These are phyloP conservation scores for Aphanocladium album DNA, from an alignment of 2,329 filamentous ascomycete species.

Conservation along the genomic window DNA sequence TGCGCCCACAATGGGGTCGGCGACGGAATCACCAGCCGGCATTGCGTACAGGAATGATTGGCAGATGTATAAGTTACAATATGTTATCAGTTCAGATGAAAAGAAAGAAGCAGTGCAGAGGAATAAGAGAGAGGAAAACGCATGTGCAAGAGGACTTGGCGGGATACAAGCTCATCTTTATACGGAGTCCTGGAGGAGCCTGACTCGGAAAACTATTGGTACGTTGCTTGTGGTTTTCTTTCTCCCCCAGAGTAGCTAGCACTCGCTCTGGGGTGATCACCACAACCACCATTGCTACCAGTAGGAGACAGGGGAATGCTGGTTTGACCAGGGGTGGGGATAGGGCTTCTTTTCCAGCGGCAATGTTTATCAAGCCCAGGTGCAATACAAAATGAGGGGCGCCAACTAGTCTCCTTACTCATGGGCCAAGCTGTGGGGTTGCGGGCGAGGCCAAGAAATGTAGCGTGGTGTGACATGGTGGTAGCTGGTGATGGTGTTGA, in stretches of 20 bases:
- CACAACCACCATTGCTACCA: too few relatives aligned
- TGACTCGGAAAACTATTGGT: not conserved
- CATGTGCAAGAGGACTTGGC: not conserved
- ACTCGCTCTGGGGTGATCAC: not conserved
- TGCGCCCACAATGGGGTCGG: conserved; percentile 24
- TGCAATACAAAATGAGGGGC: too few relatives aligned
- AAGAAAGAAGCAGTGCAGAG: not conserved
- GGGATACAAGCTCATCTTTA: not conserved
- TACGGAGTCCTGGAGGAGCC: not conserved
- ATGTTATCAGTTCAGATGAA: not conserved
- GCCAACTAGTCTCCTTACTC: too few relatives aligned
- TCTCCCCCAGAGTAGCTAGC: too few relatives aligned
- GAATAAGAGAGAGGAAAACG: not conserved
- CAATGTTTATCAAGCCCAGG: too few relatives aligned
- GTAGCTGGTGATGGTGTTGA: too few relatives aligned
- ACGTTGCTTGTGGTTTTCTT: too few relatives aligned
- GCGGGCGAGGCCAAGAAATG: too few relatives aligned
- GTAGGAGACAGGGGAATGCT: not conserved
- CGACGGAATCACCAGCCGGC: conserved; percentile 18
- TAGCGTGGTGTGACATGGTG: not conserved
- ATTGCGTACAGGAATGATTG: not conserved
- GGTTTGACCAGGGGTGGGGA: not conserved
- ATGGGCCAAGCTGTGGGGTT: too few relatives aligned
- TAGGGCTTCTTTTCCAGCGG: too few relatives aligned
- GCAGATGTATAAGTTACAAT: too few relatives aligned